Evolutionary conservation across 2,329 filamentous ascomycete species (phyloP).

Genomic region (Fusarium sp.): DNA sequence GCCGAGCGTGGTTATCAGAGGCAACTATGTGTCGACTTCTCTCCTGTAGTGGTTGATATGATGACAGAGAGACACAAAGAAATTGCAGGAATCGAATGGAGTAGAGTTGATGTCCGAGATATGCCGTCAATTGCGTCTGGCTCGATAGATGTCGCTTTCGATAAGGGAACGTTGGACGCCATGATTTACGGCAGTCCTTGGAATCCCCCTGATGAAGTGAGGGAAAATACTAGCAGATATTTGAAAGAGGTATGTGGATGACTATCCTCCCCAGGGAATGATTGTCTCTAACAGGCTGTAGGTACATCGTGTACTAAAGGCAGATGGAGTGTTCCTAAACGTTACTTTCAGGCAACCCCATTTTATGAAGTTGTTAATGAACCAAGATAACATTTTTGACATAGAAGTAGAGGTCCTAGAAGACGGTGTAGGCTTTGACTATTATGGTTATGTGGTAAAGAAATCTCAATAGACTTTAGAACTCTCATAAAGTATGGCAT

Average conservation of each 20-base stretch:
- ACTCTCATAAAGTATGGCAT: neutral
- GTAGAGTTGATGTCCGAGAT: neutral
- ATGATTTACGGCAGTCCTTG: conserved; percentile 3
- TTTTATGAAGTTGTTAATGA: neutral
- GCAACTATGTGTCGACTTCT: neutral
- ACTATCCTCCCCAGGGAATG: fast-evolving
- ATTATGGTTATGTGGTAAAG: neutral
- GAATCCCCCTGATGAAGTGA: neutral
- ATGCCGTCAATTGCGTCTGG: neutral
- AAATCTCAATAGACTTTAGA: neutral
- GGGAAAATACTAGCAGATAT: neutral
- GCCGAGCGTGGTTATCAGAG: neutral
- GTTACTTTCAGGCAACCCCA: conserved; percentile 4
- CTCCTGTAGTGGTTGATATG: neutral
- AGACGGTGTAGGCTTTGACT: neutral
- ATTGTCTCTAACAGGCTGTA: neutral
- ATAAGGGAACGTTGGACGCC: neutral
- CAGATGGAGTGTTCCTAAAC: neutral
- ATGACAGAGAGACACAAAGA: neutral
- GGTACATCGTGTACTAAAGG: neutral
- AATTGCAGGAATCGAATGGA: neutral
- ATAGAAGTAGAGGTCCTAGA: neutral
- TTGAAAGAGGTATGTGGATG: neutral
- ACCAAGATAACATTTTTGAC: neutral
- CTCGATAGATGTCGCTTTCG: neutral